phyloP scores from a whole-genome alignment of 2,329 filamentous ascomycete genomes.

The Epichloe sp. region DNA sequence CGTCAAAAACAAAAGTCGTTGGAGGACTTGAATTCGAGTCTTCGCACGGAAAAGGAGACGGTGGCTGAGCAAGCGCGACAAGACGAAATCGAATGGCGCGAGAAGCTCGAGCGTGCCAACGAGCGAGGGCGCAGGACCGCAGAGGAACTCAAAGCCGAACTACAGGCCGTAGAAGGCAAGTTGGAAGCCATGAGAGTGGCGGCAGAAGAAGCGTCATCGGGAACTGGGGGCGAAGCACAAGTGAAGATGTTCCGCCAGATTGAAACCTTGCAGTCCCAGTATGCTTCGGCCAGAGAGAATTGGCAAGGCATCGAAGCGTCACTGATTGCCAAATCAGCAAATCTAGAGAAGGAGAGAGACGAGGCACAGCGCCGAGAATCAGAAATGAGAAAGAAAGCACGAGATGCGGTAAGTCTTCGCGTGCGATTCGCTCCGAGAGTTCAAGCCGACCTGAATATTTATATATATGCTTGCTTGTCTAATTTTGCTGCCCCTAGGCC shows the following conservation, averaged over 20 bases:
- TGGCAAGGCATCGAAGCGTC: slow-evolving; percentile 95
- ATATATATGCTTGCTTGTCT: not conserved
- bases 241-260: slow-evolving; percentile 86
- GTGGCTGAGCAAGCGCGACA: slow-evolving; percentile 54
- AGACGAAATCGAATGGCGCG: slow-evolving; percentile 58
- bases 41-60: slow-evolving; percentile 69
- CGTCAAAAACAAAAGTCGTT: slow-evolving; percentile 45
- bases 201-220: slow-evolving; percentile 81
- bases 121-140: slow-evolving; percentile 58
- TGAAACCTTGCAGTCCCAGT: slow-evolving; percentile 90
- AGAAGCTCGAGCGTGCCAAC: slow-evolving; percentile 58
- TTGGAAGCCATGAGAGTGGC: slow-evolving; percentile 74
- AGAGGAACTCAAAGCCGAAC: slow-evolving; percentile 67
- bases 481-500: slow-evolving; percentile 32
- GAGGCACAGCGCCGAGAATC: slow-evolving; percentile 72
- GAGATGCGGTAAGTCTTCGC: slow-evolving; percentile 56
- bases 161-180: slow-evolving; percentile 69
- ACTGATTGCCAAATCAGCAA: slow-evolving; percentile 61
- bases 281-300: slow-evolving; percentile 86
- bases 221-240: slow-evolving; percentile 67
- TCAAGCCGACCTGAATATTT: not conserved
- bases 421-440: not conserved
- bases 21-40: slow-evolving; percentile 44
- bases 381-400: slow-evolving; percentile 77
- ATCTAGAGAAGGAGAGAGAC: slow-evolving; percentile 80